A percentile compares a stretch with the other conserved stretches of the same genome.
phyloP scores from a whole-genome alignment of 768 basidiomycete species.

The Lactifluus hygrophoroides region DNA sequence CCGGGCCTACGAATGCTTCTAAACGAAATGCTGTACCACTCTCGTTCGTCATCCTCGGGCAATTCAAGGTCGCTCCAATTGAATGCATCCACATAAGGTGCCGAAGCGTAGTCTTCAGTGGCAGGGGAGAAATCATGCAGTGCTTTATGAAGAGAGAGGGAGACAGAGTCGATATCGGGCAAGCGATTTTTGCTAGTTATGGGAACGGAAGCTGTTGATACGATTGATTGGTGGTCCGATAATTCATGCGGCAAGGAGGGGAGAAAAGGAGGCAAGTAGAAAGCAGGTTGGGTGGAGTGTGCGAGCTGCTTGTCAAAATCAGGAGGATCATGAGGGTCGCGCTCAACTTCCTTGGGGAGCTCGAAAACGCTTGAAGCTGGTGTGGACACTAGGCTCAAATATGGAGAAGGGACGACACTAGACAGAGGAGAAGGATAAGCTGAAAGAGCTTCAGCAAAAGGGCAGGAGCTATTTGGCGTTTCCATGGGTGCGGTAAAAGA shows the following conservation, averaged over 20 bases:
- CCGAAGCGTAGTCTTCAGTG: constrained; percentile 49
- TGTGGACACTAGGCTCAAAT: not conserved
- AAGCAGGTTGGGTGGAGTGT: constrained; percentile 39
- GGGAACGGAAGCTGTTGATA: constrained; percentile 29
- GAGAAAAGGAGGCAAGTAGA: constrained; percentile 81
- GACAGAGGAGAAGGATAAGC: constrained; percentile 1
- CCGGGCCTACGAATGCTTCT: constrained; percentile 65
- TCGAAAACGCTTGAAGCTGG: not conserved
- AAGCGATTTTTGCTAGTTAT: constrained; percentile 64
- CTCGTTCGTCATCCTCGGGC: constrained; percentile 62
- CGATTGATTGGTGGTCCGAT: constrained; percentile 21
- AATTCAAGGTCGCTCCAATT: constrained; percentile 75
- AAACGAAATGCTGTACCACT: constrained; percentile 93
- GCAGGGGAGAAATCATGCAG: constrained; percentile 67
- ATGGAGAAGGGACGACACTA: not conserved
- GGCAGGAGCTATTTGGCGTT: not conserved
- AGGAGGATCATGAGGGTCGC: constrained; percentile 51
- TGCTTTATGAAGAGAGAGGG: constrained; percentile 78
- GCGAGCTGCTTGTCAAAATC: constrained; percentile 35
- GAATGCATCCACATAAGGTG: constrained; percentile 69
- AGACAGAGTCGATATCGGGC: constrained; percentile 79
- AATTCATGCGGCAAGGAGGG: constrained; percentile 57
- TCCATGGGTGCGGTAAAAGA: not conserved
- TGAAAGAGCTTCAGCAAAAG: not conserved
- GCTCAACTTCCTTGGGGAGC: constrained; percentile 16